Evolutionary conservation across 2,329 filamentous ascomycete species (phyloP).

Genomic region (Fusarium torreyae): DNA sequence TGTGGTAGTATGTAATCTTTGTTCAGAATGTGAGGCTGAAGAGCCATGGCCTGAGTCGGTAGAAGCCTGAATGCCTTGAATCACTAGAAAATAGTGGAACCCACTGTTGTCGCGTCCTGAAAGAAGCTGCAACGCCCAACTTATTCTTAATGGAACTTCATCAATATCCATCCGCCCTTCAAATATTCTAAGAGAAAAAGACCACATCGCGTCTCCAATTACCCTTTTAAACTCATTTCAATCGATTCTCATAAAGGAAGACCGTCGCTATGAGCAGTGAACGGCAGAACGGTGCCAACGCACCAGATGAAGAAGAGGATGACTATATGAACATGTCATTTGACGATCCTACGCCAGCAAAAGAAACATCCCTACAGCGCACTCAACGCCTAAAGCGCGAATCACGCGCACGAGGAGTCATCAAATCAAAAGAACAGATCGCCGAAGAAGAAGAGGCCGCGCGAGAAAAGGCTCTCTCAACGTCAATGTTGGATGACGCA

Average conservation of each 20-base stretch:
- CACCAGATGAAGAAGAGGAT: constrained; percentile 78
- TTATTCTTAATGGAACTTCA: background rate
- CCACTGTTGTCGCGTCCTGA: background rate
- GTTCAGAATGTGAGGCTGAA: too few relatives aligned
- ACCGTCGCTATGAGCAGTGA: constrained; percentile 23
- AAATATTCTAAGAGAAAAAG: constrained; percentile 7
- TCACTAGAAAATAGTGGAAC: constrained; percentile 29
- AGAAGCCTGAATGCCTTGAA: background rate
- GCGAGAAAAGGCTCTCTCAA: constrained; percentile 82
- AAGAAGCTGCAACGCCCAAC: background rate
- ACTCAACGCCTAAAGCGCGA: constrained; percentile 69
- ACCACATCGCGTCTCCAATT: background rate
- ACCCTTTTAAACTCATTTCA: background rate
- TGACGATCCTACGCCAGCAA: constrained; percentile 72
- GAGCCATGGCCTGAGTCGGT: background rate
- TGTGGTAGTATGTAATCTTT: too few relatives aligned
- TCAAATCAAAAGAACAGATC: constrained; percentile 87
- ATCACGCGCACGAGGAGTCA: constrained; percentile 76
- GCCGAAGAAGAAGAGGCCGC: constrained; percentile 80
- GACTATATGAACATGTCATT: constrained; percentile 99
- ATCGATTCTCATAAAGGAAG: background rate
- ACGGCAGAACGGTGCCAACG: constrained; percentile 29
- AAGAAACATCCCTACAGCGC: constrained; percentile 70
- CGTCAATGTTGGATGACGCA: constrained; percentile 75
- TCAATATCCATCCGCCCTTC: constrained; percentile 12